phyloP scores from a whole-genome alignment of 2,329 filamentous ascomycete genomes.

The Clonostachys sp. region DNA sequence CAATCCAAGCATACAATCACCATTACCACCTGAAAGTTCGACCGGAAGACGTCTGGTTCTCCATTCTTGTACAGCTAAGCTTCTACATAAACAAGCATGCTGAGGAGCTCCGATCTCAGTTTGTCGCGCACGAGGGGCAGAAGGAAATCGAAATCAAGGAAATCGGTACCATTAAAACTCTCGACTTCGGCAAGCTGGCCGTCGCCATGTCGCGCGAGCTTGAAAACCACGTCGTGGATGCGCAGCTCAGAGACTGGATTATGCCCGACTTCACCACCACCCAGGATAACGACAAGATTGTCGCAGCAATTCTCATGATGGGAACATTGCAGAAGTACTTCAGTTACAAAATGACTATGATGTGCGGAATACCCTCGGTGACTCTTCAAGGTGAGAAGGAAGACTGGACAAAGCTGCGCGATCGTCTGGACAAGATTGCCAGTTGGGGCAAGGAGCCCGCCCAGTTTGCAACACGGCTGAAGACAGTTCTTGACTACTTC shows the following conservation, averaged over 20 bases:
- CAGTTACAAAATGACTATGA: conserved; percentile 13
- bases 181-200: conserved; percentile 13
- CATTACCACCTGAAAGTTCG: conserved; percentile 40
- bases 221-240: conserved; percentile 31
- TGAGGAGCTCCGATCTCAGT: conserved; percentile 31
- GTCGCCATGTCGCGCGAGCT: conserved; percentile 33
- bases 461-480: conserved; percentile 24
- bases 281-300: conserved; percentile 30
- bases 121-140: conserved; percentile 33
- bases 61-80: conserved; percentile 42
- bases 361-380: conserved; percentile 46
- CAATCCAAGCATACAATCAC: conserved; percentile 30
- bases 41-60: conserved; percentile 48
- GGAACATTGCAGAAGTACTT: conserved; percentile 45
- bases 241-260: conserved; percentile 37
- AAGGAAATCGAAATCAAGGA: conserved; percentile 6
- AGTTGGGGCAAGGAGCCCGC: conserved; percentile 27
- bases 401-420: conserved; percentile 34
- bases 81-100: conserved; percentile 39
- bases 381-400: conserved; percentile 39
- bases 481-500: conserved; percentile 29
- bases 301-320: conserved; percentile 45
- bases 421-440: conserved; percentile 18
- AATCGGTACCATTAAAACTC: conserved; percentile 1
- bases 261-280: conserved; percentile 49